phyloP scores from a whole-genome alignment of 2,329 filamentous ascomycete species.

The Beauveria brongniartii region DNA sequence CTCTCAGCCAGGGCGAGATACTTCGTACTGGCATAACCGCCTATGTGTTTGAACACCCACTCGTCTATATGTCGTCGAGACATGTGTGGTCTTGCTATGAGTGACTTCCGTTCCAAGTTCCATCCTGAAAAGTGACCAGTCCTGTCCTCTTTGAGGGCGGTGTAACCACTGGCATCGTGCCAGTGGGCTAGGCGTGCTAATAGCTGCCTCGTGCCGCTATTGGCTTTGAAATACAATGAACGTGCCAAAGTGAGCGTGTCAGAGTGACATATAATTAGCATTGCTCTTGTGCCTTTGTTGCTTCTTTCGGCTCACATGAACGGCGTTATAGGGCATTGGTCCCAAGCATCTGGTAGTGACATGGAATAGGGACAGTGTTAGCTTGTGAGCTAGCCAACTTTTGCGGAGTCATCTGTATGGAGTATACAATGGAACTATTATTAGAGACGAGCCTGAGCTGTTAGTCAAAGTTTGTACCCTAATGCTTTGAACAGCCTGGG shows the following conservation, averaged over 20 bases:
- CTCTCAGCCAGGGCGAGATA: background rate
- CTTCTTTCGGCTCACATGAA: too few species aligned
- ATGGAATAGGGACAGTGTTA: background rate
- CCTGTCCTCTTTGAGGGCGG: background rate
- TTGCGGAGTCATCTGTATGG: background rate
- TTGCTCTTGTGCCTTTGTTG: too few species aligned
- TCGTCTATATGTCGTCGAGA: background rate
- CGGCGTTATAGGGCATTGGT: background rate
- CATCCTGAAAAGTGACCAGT: background rate
- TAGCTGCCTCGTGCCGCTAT: background rate
- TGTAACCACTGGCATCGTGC: background rate
- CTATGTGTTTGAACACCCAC: too few species aligned
- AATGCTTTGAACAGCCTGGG: too few species aligned
- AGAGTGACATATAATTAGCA: background rate
- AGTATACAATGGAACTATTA: background rate
- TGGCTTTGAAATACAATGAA: background rate
- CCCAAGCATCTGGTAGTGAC: background rate
- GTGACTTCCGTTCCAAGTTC: background rate
- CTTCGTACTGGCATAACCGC: background rate
- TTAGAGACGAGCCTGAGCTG: too few species aligned
- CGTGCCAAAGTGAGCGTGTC: too few species aligned
- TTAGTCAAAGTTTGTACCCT: too few species aligned
- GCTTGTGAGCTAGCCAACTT: background rate
- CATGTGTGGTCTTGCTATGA: background rate
- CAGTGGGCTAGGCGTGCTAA: background rate